Evolutionary conservation across 164 flowering plant species (phyloP), one percentile per base, ranked within the genome.

Genomic region (Buxus sempervirens): DNA sequence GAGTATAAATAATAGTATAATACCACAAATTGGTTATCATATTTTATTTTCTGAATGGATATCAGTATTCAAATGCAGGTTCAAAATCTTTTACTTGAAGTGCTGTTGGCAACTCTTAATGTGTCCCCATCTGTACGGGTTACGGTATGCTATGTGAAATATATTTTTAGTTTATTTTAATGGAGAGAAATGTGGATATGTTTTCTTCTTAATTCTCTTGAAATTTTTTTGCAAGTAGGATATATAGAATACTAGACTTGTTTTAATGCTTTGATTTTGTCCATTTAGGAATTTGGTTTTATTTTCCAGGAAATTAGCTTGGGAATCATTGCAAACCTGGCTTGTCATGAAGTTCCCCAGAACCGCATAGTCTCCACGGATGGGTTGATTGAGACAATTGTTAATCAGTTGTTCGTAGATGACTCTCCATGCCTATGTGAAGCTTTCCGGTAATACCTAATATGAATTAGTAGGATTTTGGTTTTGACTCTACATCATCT

Each of bases 241-340:
- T 38, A 18, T 13, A 0, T 64, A 25, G 42, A 45, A 0, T 23
- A 26, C 6, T 58, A 25, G 23, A 24, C 5, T n/a, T 36, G 21
- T 67, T 15, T 42, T 69, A 32, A 28, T 9, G 23, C 21, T 36
- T 42, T 28, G 53, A 23, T n/a, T 19, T 28, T 26, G 15, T 22
- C 36, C 9, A 7, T 21, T 65, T 67, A 7, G 42, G 36, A 1
- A 15, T 27, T 27, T 58, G 27, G 56, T 58, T 68, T 62, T 19
- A 19, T 57, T 69, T 59, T 68, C n/a, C 78, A 92, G 97, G 98
- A 92, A 79, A 95, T 95, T 71, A 78, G 85, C 83, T 84, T 95
- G 69, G 99, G 98, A 68, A 88, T 92, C 51, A 76, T 92, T 63
- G 98, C 90, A 66, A 95, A 95, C 71, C 84, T 95, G 61, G 96